phyloP scores from a whole-genome alignment of 495 filamentous ascomycete species.

The Neurospora sp. region DNA sequence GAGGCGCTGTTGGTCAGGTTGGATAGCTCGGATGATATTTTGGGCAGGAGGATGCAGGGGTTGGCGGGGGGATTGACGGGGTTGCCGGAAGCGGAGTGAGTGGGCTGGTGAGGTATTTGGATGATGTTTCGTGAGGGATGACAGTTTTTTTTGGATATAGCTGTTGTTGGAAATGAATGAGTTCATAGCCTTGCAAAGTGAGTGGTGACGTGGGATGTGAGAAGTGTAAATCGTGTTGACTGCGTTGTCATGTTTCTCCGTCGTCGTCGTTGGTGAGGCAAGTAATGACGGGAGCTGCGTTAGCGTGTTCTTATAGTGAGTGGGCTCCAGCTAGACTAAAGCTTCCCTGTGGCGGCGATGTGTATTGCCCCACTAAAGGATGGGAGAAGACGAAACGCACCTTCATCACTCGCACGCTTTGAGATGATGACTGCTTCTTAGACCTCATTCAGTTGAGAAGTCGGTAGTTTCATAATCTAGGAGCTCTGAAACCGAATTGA shows the following conservation, averaged over 20 bases:
- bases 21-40: conserved; percentile 72
- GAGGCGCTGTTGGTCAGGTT: conserved; percentile 60
- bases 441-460: no score
- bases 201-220: not conserved
- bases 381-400: not conserved
- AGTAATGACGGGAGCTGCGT: not conserved
- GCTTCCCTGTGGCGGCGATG: not conserved
- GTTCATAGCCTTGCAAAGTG: not conserved
- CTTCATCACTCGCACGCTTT: no score
- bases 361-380: not conserved
- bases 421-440: no score
- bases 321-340: not conserved
- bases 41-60: conserved; percentile 77
- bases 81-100: conserved; percentile 34
- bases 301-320: not conserved
- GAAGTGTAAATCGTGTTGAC: not conserved
- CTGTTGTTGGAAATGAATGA: not conserved
- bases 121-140: not conserved
- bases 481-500: no score
- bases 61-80: conserved; percentile 72
- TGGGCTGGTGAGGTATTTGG: not conserved
- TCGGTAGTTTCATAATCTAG: no score
- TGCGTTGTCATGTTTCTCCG: not conserved
- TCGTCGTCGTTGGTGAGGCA: not conserved
- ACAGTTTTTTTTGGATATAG: not conserved